These are phyloP conservation scores for Thozetella sp. DNA, from an alignment of 495 filamentous ascomycete genomes.

Conservation along the genomic window DNA sequence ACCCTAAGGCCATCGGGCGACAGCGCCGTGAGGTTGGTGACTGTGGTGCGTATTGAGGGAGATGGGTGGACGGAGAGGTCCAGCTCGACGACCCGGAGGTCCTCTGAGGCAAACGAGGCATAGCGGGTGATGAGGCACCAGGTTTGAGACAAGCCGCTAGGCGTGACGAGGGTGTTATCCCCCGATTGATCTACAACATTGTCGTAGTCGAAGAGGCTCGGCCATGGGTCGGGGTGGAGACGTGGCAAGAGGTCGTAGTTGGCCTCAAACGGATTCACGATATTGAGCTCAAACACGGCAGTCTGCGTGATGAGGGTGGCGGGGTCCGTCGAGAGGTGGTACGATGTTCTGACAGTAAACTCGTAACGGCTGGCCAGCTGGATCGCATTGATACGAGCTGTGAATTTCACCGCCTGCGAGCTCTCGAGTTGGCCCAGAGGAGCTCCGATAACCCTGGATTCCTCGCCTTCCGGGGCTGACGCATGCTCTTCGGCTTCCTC, in stretches of 20 bases:
- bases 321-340: slow-evolving; percentile 77
- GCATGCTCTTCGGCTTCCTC: slow-evolving; percentile 25
- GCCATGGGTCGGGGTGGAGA: slow-evolving; percentile 79
- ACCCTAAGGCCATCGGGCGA: slow-evolving; percentile 39
- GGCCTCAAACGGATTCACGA: slow-evolving; percentile 84
- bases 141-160: slow-evolving; percentile 71
- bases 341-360: slow-evolving; percentile 71
- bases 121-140: slow-evolving; percentile 77
- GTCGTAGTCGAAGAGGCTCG: slow-evolving; percentile 72
- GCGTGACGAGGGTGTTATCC: slow-evolving; percentile 11
- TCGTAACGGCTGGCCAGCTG: slow-evolving; percentile 62
- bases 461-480: slow-evolving; percentile 24
- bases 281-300: slow-evolving; percentile 62
- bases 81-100: slow-evolving; percentile 67
- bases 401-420: slow-evolving; percentile 34
- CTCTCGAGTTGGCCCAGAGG: slow-evolving; percentile 50
- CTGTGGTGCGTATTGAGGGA: slow-evolving; percentile 39
- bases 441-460: slow-evolving; percentile 31
- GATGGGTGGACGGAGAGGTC: slow-evolving; percentile 56
- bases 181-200: slow-evolving; percentile 27
- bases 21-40: slow-evolving; percentile 28
- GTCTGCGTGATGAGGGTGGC: slow-evolving; percentile 83
- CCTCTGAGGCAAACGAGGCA: slow-evolving; percentile 73
- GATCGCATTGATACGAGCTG: slow-evolving; percentile 51
- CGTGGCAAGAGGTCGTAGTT: slow-evolving; percentile 82